Evolutionary conservation across 2,329 filamentous ascomycete species (phyloP).

Genomic region (Venturia pyrina): DNA sequence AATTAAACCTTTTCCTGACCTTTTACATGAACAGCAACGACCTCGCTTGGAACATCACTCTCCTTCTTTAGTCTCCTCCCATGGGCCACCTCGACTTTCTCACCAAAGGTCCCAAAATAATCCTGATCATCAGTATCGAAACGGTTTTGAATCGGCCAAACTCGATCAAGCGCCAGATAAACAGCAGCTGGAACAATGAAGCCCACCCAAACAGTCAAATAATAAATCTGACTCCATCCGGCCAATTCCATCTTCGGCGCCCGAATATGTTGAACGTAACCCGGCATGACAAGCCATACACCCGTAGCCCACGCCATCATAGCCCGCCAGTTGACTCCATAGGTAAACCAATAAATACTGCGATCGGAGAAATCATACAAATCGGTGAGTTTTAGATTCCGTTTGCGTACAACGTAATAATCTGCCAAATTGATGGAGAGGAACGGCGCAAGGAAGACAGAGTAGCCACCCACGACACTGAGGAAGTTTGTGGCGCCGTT

Average conservation of each 20-base stretch:
- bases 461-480: constrained; percentile 35
- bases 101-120: neutral
- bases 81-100: neutral
- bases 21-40: neutral
- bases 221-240: constrained; percentile 4
- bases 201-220: neutral
- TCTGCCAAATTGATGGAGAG: constrained; percentile 37
- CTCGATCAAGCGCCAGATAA: neutral
- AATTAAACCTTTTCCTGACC: neutral
- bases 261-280: constrained; percentile 6
- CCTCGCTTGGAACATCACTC: neutral
- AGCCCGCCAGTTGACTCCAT: constrained; percentile 36
- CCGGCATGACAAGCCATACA: constrained; percentile 15
- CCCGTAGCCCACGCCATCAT: constrained; percentile 31
- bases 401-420: constrained; percentile 34
- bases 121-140: neutral
- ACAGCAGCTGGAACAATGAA: neutral
- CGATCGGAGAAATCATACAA: constrained; percentile 29
- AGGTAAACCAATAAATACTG: constrained; percentile 33
- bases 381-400: constrained; percentile 32
- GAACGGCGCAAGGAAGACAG: constrained; percentile 38
- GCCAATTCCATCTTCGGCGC: neutral
- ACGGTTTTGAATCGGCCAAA: neutral
- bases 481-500: constrained; percentile 38
- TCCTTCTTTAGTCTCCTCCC: neutral